Evolutionary conservation across 345 rosid species (phyloP).

Genomic region (Geranium rotundifolium): DNA sequence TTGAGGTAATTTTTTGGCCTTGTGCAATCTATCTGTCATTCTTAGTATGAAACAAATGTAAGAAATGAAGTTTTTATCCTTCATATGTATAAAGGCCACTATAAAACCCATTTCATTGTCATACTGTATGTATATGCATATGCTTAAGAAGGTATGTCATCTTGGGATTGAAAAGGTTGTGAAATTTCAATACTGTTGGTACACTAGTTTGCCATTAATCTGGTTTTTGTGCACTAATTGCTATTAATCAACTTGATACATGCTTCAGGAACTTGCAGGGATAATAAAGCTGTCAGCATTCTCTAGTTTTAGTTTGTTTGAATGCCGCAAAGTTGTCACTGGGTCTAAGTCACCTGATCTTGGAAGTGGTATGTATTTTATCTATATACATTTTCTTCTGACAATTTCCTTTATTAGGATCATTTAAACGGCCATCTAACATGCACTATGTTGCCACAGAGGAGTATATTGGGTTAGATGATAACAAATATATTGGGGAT

Average conservation of each 20-base stretch:
- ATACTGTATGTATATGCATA: neutral
- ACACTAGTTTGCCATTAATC: neutral
- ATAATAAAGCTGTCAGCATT: constrained; percentile 75
- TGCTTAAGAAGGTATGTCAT: neutral
- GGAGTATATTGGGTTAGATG: constrained; percentile 93
- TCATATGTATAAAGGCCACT: no score
- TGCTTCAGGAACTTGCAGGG: constrained; percentile 85
- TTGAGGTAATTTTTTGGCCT: constrained; percentile 49
- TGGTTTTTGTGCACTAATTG: constrained; percentile 6
- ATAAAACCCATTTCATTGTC: no score
- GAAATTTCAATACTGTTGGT: neutral
- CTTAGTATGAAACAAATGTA: no score
- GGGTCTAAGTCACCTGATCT: constrained; percentile 83
- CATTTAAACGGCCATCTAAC: neutral
- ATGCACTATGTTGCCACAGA: constrained; percentile 22
- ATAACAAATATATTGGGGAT: constrained; percentile 93
- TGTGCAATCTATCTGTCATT: neutral
- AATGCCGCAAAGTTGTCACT: constrained; percentile 86
- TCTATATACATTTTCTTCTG: neutral
- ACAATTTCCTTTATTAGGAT: constrained; percentile 5
- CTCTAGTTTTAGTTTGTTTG: constrained; percentile 93
- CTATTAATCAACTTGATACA: constrained; percentile 8
- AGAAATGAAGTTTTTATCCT: no score
- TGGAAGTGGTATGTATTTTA: constrained; percentile 55
- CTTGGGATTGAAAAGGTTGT: neutral